Evolutionary conservation across 2,329 filamentous ascomycete species (phyloP).

Genomic region (Fusarium nematophilum): DNA sequence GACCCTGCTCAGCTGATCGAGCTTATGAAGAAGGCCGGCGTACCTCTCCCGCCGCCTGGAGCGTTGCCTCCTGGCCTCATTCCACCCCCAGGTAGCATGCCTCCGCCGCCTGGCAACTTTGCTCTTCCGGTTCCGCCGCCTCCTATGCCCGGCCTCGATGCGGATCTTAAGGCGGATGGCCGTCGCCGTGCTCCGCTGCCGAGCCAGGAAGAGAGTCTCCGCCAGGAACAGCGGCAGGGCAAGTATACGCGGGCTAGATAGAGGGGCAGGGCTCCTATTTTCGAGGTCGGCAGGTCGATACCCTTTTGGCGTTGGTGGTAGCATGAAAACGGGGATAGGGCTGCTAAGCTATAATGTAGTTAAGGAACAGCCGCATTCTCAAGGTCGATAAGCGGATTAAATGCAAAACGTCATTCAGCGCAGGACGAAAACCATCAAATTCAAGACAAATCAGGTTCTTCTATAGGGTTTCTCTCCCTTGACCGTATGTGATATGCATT

Average conservation of each 20-base stretch:
- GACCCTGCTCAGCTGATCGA: slow-evolving; percentile 71
- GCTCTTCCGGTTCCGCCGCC: slow-evolving; percentile 52
- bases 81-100: slow-evolving; percentile 53
- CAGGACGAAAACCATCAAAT: too few species aligned
- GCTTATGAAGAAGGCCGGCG: slow-evolving; percentile 73
- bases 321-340: slow-evolving; percentile 16
- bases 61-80: slow-evolving; percentile 58
- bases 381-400: not conserved
- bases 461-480: too few species aligned
- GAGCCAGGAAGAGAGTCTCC: slow-evolving; percentile 84
- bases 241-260: slow-evolving; percentile 68
- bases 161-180: slow-evolving; percentile 47
- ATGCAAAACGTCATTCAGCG: too few species aligned
- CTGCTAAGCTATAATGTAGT: slow-evolving; percentile 2
- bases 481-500: not conserved
- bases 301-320: slow-evolving; percentile 41
- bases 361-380: slow-evolving; percentile 1
- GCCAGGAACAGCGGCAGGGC: slow-evolving; percentile 77
- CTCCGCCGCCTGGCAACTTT: slow-evolving; percentile 49
- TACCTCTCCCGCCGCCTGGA: slow-evolving; percentile 68
- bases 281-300: slow-evolving; percentile 32
- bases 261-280: slow-evolving; percentile 1
- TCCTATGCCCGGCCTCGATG: slow-evolving; percentile 51
- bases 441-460: too few species aligned
- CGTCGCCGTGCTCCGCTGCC: slow-evolving; percentile 76